A percentile compares a stretch with the other conserved stretches of the same genome.
Evolutionary conservation across 805 yeast genomes (phyloP).

Genomic region (Grigorovia transvaalensis): DNA sequence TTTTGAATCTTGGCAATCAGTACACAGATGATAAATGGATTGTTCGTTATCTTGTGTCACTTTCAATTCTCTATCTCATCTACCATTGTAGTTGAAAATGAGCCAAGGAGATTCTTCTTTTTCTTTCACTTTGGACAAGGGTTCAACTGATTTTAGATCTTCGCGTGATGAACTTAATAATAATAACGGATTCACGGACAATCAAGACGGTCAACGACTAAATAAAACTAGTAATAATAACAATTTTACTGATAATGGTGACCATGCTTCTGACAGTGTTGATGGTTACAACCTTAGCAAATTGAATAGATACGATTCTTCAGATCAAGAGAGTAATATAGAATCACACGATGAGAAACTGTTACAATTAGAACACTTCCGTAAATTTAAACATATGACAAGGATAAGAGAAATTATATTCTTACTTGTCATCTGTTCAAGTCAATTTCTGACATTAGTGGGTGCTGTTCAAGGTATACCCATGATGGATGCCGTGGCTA

Average conservation of each 20-base stretch:
- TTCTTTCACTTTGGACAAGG: background rate
- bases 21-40: background rate
- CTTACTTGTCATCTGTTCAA: slow-evolving; percentile 4
- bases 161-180: background rate
- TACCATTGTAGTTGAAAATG: background rate
- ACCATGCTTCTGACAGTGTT: background rate
- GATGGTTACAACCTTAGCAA: background rate
- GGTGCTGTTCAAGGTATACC: slow-evolving; percentile 10
- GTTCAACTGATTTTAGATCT: background rate
- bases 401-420: slow-evolving; percentile 4
- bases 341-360: background rate
- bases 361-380: background rate
- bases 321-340: background rate
- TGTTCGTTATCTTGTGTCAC: background rate
- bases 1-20: too few relatives aligned
- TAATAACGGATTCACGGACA: too few relatives aligned
- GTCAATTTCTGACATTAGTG: slow-evolving; percentile 5
- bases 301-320: background rate
- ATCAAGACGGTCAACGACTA: background rate
- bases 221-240: background rate
- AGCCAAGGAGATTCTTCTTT: background rate
- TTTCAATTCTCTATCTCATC: background rate
- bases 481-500: slow-evolving; percentile 3
- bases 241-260: background rate
- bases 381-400: background rate